Evolutionary conservation across 108 stramenopile genomes (phyloP), one percentile per base, ranked within the genome.

Genomic region (Skeletonema menzelii): DNA sequence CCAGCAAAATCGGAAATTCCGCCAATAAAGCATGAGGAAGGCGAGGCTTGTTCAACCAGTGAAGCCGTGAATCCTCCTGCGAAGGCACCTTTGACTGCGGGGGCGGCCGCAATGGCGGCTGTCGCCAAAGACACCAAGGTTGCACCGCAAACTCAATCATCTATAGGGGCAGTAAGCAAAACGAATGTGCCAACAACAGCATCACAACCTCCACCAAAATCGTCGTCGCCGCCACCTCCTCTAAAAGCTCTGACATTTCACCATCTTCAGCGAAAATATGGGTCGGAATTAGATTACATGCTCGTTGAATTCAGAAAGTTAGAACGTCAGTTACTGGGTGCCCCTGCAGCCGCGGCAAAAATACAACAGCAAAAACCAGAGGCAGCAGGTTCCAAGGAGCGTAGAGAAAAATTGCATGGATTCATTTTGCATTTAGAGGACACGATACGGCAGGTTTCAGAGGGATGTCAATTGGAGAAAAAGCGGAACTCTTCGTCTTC

Each of bases 361-460:
- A 15, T 13, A 83, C 75, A 72, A 68, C 72, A 44, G 49, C 71
- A 72, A 76, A 79, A 27, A 67, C 81, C 75, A 47, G 93, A 94
- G 72, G 77, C 87, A 6, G 83, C 80, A 15, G 93, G 89, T 5
- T 87, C 86, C 14, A 67, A 83, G 57, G 89, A 90, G 84, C 84
- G 93, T 56, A 72, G 93, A 42, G 93, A 94, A 67, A 94, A 94
- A 75, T 77, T 94, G 58, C 93, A 94, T 59, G 86, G 86, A 5
- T 94, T 94, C 69, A 94, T 94, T 62, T 35, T 87, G 42, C 93
- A 94, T 72, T 63, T 94, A 30, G 86, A 91, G 67, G 93, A 94
- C 46, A 91, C 90, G 5, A 80, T 91, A 49, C 74, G 87, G 32
- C 90, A 94, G 67, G 88, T 94, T 60, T 75, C 85, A 19, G 75